Conservation (phyloP, 768 basidiomycete species). For the Clavulina sp. region DNA sequence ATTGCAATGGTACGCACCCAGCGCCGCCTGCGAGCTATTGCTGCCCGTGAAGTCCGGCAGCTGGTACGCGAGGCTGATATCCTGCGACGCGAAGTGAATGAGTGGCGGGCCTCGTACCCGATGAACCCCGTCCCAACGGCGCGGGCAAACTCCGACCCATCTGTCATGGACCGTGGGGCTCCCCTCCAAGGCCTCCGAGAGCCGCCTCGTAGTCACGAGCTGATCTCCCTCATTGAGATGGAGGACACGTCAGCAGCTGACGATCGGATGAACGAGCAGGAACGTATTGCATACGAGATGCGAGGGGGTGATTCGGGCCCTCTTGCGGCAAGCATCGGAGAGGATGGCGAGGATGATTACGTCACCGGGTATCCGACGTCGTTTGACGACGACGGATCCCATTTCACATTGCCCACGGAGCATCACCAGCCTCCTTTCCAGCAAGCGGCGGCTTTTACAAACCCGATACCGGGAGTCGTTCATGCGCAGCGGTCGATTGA, state of each 20-base stretch:
- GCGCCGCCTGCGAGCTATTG: constrained; percentile 62
- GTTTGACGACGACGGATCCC: background rate
- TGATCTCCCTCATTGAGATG: background rate
- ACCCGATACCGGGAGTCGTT: too few relatives aligned
- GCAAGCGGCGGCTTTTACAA: too few relatives aligned
- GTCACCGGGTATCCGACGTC: background rate
- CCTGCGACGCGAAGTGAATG: constrained; percentile 79
- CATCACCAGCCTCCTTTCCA: too few relatives aligned
- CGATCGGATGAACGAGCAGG: background rate
- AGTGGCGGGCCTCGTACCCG: constrained; percentile 62
- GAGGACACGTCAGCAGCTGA: background rate
- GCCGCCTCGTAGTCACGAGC: too few relatives aligned
- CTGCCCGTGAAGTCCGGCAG: constrained; percentile 62
- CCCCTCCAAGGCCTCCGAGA: too few relatives aligned
- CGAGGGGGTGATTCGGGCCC: background rate
- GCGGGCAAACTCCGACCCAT: too few relatives aligned
- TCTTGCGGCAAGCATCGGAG: background rate
- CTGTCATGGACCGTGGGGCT: too few relatives aligned
- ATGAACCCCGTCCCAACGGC: too few relatives aligned
- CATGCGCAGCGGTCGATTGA: too few relatives aligned
- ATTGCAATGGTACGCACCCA: constrained; percentile 79
- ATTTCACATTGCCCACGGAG: background rate
- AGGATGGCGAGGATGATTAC: background rate
- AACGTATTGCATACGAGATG: background rate
- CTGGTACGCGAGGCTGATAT: constrained; percentile 71